A percentile compares a stretch with the other conserved stretches of the same genome.
These are phyloP conservation scores for Nakazawaea ishiwadae DNA, from an alignment of 805 yeast species.

Conservation along the genomic window DNA sequence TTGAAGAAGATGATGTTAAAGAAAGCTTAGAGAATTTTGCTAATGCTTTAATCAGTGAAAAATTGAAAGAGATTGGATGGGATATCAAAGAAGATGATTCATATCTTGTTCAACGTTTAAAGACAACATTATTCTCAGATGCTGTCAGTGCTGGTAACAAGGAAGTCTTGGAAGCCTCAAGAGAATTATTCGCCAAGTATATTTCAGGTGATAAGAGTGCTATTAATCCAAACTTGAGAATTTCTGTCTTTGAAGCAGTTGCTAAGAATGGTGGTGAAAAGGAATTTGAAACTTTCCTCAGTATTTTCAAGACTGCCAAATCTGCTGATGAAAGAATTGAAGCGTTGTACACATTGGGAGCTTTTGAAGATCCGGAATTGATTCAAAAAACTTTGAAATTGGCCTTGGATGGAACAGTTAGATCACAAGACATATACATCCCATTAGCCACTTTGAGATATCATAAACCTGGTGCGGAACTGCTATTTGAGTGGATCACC, in stretches of 20 bases:
- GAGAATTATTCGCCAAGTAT: conserved; percentile 30
- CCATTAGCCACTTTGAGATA: conserved; percentile 73
- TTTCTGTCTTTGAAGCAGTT: conserved; percentile 37
- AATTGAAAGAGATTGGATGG: conserved; percentile 49
- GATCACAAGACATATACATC: conserved; percentile 39
- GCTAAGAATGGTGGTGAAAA: conserved; percentile 34
- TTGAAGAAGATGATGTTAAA: conserved; percentile 46
- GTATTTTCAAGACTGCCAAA: conserved; percentile 55
- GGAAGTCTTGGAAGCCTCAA: conserved; percentile 28
- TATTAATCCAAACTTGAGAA: conserved; percentile 45
- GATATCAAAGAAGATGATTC: conserved; percentile 44
- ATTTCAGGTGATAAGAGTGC: conserved; percentile 40
- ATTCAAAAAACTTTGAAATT: conserved; percentile 8
- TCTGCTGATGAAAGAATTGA: conserved; percentile 55
- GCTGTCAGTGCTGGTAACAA: conserved; percentile 30
- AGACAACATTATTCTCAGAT: conserved; percentile 29
- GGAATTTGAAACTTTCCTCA: conserved; percentile 52
- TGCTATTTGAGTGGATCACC: conserved; percentile 67
- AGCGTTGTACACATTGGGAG: conserved; percentile 11
- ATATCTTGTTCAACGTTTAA: conserved; percentile 44
- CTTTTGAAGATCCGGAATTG: conserved; percentile 7
- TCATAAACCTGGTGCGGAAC: conserved; percentile 59
- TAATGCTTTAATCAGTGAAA: conserved; percentile 53
- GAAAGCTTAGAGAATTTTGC: conserved; percentile 47
- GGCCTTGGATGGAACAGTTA: conserved; percentile 71